Conservation (phyloP, 768 basidiomycete species). For the Coprinopsis strossmayeri region DNA sequence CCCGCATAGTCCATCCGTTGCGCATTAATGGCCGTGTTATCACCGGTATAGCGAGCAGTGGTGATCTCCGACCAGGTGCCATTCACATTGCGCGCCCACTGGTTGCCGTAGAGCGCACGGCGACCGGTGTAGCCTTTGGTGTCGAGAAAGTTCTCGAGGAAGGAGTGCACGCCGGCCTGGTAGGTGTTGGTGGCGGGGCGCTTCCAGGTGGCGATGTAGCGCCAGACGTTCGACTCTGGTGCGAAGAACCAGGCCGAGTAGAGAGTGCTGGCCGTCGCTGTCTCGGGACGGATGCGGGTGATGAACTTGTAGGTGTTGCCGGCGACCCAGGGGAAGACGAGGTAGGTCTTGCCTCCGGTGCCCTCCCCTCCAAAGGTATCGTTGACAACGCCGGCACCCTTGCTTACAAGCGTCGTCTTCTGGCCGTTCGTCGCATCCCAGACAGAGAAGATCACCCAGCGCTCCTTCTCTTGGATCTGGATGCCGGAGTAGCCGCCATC, state of each 20-base stretch:
- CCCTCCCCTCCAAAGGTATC: constrained; percentile 13
- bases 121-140: constrained; percentile 11
- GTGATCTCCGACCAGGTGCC: constrained; percentile 13
- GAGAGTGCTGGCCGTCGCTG: constrained; percentile 11
- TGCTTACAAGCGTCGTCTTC: constrained; percentile 16
- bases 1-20: not conserved
- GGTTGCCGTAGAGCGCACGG: constrained; percentile 9
- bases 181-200: constrained; percentile 12
- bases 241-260: constrained; percentile 15
- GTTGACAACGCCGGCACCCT: constrained; percentile 12
- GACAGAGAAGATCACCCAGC: constrained; percentile 13
- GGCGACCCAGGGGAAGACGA: constrained; percentile 13
- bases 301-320: constrained; percentile 15
- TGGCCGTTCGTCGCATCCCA: constrained; percentile 14
- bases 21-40: not conserved
- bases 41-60: constrained; percentile 6
- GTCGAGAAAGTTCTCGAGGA: constrained; percentile 14
- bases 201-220: constrained; percentile 14
- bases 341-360: constrained; percentile 11
- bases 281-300: constrained; percentile 16
- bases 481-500: constrained; percentile 12
- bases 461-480: constrained; percentile 11
- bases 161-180: constrained; percentile 12
- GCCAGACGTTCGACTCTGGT: constrained; percentile 12
- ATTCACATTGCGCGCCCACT: constrained; percentile 14